Conservation (phyloP, 345 rosid species). For the Noccaea bulbosa region DNA sequence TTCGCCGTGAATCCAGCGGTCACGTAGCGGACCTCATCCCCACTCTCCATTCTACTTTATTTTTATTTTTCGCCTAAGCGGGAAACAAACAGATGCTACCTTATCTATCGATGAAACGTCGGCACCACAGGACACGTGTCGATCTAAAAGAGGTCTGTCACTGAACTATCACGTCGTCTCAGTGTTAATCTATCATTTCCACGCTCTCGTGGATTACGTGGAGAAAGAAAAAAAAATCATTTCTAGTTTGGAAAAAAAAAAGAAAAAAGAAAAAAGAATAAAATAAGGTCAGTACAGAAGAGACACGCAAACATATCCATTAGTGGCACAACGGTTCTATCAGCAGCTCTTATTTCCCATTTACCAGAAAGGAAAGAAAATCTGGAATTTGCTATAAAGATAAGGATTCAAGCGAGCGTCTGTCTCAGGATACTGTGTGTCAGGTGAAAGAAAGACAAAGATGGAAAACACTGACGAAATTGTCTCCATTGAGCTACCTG, state of each 20-base stretch:
- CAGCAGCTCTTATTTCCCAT: slow-evolving; percentile 13
- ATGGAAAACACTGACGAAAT: slow-evolving; percentile 62
- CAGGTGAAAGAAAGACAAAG: slow-evolving; percentile 26
- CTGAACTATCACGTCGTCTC: slow-evolving; percentile 33
- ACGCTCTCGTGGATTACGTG: slow-evolving; percentile 42
- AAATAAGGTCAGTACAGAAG: slow-evolving; percentile 12
- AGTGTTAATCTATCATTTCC: slow-evolving; percentile 21
- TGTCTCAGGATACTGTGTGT: slow-evolving; percentile 18
- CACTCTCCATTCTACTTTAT: slow-evolving; percentile 42
- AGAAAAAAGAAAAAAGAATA: neutral
- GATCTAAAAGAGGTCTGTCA: slow-evolving; percentile 33
- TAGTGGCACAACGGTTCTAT: slow-evolving; percentile 37
- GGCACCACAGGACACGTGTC: slow-evolving; percentile 30
- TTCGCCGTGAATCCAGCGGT: slow-evolving; percentile 22
- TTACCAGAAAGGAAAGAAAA: slow-evolving; percentile 34
- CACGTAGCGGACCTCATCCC: slow-evolving; percentile 50
- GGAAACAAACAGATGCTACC: slow-evolving; percentile 26
- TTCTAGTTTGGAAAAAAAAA: neutral
- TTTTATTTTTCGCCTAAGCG: neutral
- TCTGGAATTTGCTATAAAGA: neutral
- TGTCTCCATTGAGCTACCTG: slow-evolving; percentile 74
- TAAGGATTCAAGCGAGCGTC: slow-evolving; percentile 12
- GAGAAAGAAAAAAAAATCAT: slow-evolving; percentile 15
- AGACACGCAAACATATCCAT: slow-evolving; percentile 45
- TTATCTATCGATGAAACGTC: slow-evolving; percentile 37